Percentiles rank a stretch among this genome's conserved stretches.
phyloP scores from a whole-genome alignment of 177 flowering plant species.

The Vitis hybrid region DNA sequence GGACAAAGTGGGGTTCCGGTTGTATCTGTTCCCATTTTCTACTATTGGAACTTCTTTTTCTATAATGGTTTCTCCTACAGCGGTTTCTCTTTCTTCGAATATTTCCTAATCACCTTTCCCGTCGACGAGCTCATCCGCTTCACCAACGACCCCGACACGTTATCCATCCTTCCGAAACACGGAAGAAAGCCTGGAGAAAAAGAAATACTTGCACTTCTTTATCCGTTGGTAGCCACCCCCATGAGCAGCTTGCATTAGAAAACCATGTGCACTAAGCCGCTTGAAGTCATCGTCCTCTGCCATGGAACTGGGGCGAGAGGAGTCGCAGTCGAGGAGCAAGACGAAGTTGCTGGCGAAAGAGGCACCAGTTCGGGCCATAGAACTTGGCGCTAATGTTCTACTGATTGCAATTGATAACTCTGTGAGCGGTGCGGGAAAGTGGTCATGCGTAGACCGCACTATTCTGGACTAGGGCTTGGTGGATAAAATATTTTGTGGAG shows the following conservation, averaged over 20 bases:
- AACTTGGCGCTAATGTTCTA: no score
- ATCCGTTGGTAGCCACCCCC: constrained; percentile 3
- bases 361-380: neutral
- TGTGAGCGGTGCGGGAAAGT: no score
- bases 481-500: no score
- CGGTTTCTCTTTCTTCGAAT: constrained; percentile 82
- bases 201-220: constrained; percentile 64
- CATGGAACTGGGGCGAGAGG: constrained; percentile 82
- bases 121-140: constrained; percentile 58
- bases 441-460: no score
- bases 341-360: constrained; percentile 39
- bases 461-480: no score
- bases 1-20: constrained; percentile 3
- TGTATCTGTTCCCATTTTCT: constrained; percentile 13
- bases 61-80: constrained; percentile 72
- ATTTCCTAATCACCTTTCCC: constrained; percentile 72
- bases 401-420: no score
- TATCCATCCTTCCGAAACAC: constrained; percentile 57
- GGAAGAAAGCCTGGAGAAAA: constrained; percentile 66
- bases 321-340: constrained; percentile 48
- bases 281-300: constrained; percentile 65
- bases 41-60: constrained; percentile 35
- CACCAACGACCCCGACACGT: constrained; percentile 21
- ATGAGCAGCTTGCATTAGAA: neutral
- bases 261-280: constrained; percentile 16